These are phyloP conservation scores for Colletotrichum karsti DNA, from an alignment of 2,329 filamentous ascomycete species.

Conservation along the genomic window DNA sequence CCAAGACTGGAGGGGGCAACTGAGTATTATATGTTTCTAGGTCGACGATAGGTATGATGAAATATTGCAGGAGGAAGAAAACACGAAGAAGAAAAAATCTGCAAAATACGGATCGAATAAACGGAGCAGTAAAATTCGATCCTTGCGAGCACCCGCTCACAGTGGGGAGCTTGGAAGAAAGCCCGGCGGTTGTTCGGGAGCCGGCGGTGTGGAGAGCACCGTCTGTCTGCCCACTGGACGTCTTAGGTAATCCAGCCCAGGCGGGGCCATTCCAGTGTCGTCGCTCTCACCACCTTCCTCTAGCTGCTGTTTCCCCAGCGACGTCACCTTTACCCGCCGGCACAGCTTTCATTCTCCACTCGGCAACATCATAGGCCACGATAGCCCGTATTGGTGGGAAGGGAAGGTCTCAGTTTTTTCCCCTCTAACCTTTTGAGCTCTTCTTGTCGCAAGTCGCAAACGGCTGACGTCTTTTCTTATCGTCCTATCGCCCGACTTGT, in stretches of 20 bases:
- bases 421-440: slow-evolving; percentile 10
- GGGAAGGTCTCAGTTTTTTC: slow-evolving; percentile 18
- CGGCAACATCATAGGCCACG: slow-evolving; percentile 22
- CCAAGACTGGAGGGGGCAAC: background rate
- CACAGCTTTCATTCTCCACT: slow-evolving; percentile 23
- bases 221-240: background rate
- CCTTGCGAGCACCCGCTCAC: slow-evolving; percentile 22
- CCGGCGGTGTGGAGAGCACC: background rate
- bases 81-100: slow-evolving; percentile 20
- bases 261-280: background rate
- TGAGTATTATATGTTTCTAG: slow-evolving; percentile 17
- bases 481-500: background rate
- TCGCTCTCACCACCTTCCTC: slow-evolving; percentile 17
- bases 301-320: slow-evolving; percentile 30
- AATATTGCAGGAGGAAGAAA: background rate
- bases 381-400: slow-evolving; percentile 3
- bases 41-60: background rate
- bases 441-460: slow-evolving; percentile 24
- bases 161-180: slow-evolving; percentile 19
- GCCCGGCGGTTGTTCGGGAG: slow-evolving; percentile 8
- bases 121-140: slow-evolving; percentile 27
- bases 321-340: slow-evolving; percentile 29
- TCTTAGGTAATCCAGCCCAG: background rate
- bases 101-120: slow-evolving; percentile 23
- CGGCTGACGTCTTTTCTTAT: slow-evolving; percentile 1